Evolutionary conservation across 495 filamentous ascomycete genomes (phyloP).

Genomic region (Cladorrhinum samala): DNA sequence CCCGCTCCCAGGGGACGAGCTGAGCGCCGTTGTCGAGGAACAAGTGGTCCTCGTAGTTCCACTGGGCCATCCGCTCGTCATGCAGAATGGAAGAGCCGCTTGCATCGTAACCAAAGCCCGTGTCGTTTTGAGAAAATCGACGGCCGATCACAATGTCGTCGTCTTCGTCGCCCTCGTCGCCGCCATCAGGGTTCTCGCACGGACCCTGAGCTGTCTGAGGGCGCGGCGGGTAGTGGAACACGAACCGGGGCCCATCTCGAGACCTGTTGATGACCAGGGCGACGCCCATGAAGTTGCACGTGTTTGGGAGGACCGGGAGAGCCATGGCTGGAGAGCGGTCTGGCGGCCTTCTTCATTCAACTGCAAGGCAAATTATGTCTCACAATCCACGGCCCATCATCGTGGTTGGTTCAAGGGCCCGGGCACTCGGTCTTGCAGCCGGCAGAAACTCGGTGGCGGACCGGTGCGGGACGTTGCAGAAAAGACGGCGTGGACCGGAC

Average conservation of each 20-base stretch:
- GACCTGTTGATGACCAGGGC: slow-evolving; percentile 78
- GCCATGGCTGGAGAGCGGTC: slow-evolving; percentile 26
- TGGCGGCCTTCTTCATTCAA: too few relatives aligned
- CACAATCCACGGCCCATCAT: too few relatives aligned
- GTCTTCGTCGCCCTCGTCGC: slow-evolving; percentile 36
- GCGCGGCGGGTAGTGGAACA: slow-evolving; percentile 80
- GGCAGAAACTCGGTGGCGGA: background rate
- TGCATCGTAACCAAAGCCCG: slow-evolving; percentile 18
- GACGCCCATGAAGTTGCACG: slow-evolving; percentile 59
- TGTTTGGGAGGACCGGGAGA: slow-evolving; percentile 39
- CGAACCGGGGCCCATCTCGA: slow-evolving; percentile 72
- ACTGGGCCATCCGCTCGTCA: slow-evolving; percentile 39
- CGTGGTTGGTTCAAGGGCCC: too few relatives aligned
- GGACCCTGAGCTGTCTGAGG: slow-evolving; percentile 26
- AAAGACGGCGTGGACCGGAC: background rate
- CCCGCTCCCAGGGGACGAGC: slow-evolving; percentile 65
- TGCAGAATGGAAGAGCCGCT: slow-evolving; percentile 29
- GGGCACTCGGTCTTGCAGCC: too few relatives aligned
- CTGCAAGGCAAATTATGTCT: too few relatives aligned
- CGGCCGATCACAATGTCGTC: slow-evolving; percentile 37
- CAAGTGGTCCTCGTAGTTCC: slow-evolving; percentile 53
- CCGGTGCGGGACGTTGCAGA: background rate
- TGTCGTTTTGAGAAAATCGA: slow-evolving; percentile 13
- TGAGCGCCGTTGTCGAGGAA: slow-evolving; percentile 47
- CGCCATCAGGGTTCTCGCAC: slow-evolving; percentile 15